Base-by-base conservation (phyloP, 192 early-diverging fungal genomes). In the Dissophora globulifera region DNA sequence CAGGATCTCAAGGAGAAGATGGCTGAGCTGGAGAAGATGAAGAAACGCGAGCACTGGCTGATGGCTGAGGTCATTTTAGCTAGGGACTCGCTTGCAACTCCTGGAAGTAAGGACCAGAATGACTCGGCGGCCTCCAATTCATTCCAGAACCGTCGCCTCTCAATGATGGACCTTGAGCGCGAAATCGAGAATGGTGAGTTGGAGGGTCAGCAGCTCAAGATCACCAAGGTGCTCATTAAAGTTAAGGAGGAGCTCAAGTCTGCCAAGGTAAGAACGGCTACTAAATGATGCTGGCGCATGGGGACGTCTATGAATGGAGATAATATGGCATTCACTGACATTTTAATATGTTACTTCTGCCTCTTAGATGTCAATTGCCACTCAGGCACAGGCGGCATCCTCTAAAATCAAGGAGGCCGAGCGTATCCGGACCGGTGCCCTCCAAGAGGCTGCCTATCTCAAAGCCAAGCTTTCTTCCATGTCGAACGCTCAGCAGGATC, bases 381-480 rank as follows among this genome's bases (percentile, higher is more conserved):
- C 75, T 13, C 83, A 85, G 49, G 68, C 80, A 3, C 81, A 88
- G 43, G 50, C 72, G 12, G 69, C 85, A n/a, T 82, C 81, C 4
- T 31, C 58, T 33, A 84, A 80, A 58, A 70, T 88, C 17, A 74
- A 69, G 13, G 80, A 83, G 16, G 79, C 84, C 7, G 84, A 88
- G 40, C 74, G 79, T 10, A 75, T 84, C 41, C 71, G 82, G 16
- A 80, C 81, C 2, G 86, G 81, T 13, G 86, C 86, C 3, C 57
- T 88, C 26, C 80, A 88, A 47, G 86, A 88, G 51, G 84, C 86
- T 7, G 81, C 80, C 0, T 85, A 86, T 51, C 79, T 83, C 50
- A 86, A 84, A 50, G 78, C 84, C 9, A 83, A 84, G 43, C 60
- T 83, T 11, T 66, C 70, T 1, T 81, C 86, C 4, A 46, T 88